Evolutionary conservation across 495 filamentous ascomycete species (phyloP), one percentile per base, ranked within the genome.

Genomic region (Patellaria atrata): DNA sequence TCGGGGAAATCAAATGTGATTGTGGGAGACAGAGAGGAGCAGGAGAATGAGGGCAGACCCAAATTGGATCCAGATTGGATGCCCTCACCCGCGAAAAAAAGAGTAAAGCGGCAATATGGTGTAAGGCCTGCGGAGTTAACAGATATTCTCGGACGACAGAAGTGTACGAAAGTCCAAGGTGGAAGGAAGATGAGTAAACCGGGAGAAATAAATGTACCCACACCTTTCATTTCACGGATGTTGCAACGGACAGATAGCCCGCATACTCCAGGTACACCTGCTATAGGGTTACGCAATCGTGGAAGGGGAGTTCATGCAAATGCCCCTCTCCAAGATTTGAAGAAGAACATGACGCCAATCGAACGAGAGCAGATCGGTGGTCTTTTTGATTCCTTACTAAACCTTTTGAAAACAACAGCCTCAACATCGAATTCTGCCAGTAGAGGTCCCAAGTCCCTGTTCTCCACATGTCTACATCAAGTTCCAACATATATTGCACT

Each of bases 1-100:
- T n/a, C n/a, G n/a, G n/a, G n/a, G n/a, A n/a, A n/a, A n/a, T n/a
- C n/a, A n/a, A n/a, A n/a, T n/a, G n/a, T n/a, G n/a, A n/a, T n/a
- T n/a, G n/a, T n/a, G n/a, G n/a, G n/a, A n/a, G n/a, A n/a, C n/a
- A n/a, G n/a, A n/a, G n/a, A n/a, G n/a, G n/a, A n/a, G n/a, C n/a
- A n/a, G n/a, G n/a, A n/a, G n/a, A n/a, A n/a, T n/a, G n/a, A n/a
- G n/a, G n/a, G n/a, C n/a, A n/a, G n/a, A n/a, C n/a, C n/a, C n/a
- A n/a, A n/a, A n/a, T n/a, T 11, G 14, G 46, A 50, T 33, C 46
- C 46, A 12, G 46, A 50, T 19, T 50, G 46, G 46, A 33, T 32
- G 19, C 42, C 46, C 4, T 35, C 14, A 15, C 19, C 37, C 13
- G 38, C 30, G 22, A 30, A 33, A 11, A 19, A 6, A 12, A 28